Conservation (phyloP, 2,329 filamentous ascomycete species). For the Trichoderma sp. region DNA sequence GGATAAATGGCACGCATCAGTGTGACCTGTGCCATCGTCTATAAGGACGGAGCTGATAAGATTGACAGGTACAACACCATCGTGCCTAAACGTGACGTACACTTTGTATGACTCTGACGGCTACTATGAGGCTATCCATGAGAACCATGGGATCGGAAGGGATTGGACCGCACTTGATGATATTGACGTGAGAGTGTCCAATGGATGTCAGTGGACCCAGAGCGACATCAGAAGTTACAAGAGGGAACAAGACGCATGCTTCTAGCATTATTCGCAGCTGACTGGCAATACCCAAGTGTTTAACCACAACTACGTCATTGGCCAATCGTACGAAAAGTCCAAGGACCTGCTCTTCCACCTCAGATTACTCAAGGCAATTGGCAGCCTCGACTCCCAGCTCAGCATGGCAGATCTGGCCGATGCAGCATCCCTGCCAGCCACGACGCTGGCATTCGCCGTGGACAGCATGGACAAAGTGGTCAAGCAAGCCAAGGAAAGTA, state of each 20-base stretch:
- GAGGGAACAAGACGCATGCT: constrained; percentile 25
- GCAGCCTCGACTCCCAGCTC: neutral
- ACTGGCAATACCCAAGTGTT: constrained; percentile 29
- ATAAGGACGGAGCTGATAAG: constrained; percentile 1
- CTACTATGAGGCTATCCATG: constrained; percentile 31
- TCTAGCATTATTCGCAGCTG: constrained; percentile 29
- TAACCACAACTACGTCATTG: constrained; percentile 34
- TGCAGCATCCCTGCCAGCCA: constrained; percentile 31
- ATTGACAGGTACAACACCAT: neutral
- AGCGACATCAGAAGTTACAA: constrained; percentile 27
- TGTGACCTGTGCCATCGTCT: constrained; percentile 29
- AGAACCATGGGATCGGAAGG: constrained; percentile 30
- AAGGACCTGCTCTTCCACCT: constrained; percentile 19
- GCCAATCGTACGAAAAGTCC: constrained; percentile 29
- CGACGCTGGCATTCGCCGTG: constrained; percentile 34
- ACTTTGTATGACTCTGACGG: constrained; percentile 30
- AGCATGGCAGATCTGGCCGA: constrained; percentile 27
- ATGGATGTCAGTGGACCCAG: constrained; percentile 28
- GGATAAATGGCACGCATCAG: neutral
- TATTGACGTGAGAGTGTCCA: constrained; percentile 10
- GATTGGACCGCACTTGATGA: constrained; percentile 30
- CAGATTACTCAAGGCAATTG: constrained; percentile 12
- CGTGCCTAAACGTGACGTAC: constrained; percentile 30
- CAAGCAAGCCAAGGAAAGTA: constrained; percentile 34
- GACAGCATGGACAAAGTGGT: constrained; percentile 36